Evolutionary conservation across 805 yeast species (phyloP), one percentile per base, ranked within the genome.

Genomic region (Pichia heedii): DNA sequence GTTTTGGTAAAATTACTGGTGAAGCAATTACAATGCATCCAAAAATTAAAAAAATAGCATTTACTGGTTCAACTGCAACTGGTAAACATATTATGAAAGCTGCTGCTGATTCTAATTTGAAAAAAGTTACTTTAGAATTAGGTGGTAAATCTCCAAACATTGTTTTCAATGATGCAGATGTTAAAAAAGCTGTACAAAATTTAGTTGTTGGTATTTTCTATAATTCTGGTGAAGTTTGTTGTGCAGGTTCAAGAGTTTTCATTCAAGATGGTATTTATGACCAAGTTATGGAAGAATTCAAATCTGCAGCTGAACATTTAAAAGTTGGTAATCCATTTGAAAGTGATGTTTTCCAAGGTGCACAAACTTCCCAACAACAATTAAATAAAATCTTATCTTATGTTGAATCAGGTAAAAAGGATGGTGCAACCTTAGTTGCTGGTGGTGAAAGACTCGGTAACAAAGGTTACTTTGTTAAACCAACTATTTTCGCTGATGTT

Each of bases 131-230:
- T 41, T 71, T 85, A 57, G 95, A 85, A 67, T 74, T 84, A 55
- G 95, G 95, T 59, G 95, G 95, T 63, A 86, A 86, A 65, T 85
- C 93, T 48, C 89, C 95, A 60, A 84, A 84, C 62, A 82, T 85
- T 55, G 83, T 86, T 41, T 80, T 85, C 56, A 72, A 76, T 48
- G 95, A 85, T 59, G 87, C 87, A 41, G 77, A 84, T 57, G 58
- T 82, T 45, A 72, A 73, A 32, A 69, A 70, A 44, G 78, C 93
- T 43, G 81, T 87, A 40, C 73, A 74, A 54, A 73, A 74, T 61
- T 73, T 84, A 51, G 73, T 84, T 47, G 69, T 73, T 41, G 95
- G 95, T 67, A 84, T 86, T 52, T 79, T 80, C 69, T 84, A 73
- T 74, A 87, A 87, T 69, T 80, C 94, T 45, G 96, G 96, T 69